A percentile compares a stretch with the other conserved stretches of the same genome.
Conservation (phyloP, 106 monocot species). For the Iris macrosiphon region DNA sequence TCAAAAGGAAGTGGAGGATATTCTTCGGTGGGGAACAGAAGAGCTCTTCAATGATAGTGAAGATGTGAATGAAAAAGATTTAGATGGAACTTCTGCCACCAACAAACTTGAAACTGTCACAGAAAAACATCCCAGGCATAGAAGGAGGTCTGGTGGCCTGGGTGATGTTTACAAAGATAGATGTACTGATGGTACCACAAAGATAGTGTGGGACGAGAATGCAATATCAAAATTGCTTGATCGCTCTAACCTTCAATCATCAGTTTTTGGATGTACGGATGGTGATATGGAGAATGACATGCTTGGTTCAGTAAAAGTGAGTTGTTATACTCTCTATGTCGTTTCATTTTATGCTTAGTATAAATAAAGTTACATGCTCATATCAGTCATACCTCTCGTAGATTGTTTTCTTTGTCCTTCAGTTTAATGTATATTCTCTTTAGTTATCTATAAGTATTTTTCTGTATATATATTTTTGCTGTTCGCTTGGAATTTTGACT, state of each 20-base stretch:
- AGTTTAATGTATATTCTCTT: no score
- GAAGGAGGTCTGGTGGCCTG: constrained; percentile 69
- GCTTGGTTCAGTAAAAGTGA: constrained; percentile 92
- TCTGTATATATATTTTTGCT: no score
- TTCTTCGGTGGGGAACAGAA: constrained; percentile 97
- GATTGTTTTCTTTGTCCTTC: no score
- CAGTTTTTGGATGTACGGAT: constrained; percentile 49
- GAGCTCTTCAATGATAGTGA: constrained; percentile 75
- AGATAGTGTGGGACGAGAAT: constrained; percentile 86
- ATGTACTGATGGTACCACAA: constrained; percentile 66
- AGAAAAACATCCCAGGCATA: constrained; percentile 56
- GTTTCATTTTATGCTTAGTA: no score
- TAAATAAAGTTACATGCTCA: no score
- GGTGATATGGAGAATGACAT: constrained; percentile 83
- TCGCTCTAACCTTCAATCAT: constrained; percentile 67
- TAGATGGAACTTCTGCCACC: constrained; percentile 37
- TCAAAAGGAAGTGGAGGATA: constrained; percentile 97
- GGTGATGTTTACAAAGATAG: constrained; percentile 88
- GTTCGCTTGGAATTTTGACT: no score
- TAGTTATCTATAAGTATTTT: no score
- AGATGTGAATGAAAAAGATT: constrained; percentile 30
- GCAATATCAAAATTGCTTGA: constrained; percentile 86
- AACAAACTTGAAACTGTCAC: constrained; percentile 29
- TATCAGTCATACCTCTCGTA: no score
- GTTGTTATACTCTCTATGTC: constrained; percentile 3